Evolutionary conservation across 495 filamentous ascomycete species (phyloP).

Genomic region (Cudoniella acicularis): DNA sequence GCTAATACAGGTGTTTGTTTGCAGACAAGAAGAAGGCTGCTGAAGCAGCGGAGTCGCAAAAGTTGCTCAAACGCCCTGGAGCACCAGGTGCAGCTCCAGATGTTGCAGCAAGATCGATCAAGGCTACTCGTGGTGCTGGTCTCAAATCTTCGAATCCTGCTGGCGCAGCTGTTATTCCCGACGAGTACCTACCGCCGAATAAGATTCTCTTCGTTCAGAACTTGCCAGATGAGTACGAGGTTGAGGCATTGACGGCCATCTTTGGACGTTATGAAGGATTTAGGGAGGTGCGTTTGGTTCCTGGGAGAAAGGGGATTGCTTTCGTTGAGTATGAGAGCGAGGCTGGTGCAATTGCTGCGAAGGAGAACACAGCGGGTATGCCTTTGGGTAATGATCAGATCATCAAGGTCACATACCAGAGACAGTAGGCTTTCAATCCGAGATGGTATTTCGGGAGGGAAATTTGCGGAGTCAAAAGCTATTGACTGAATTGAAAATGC

Average conservation of each 20-base stretch:
- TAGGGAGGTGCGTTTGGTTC: constrained; percentile 85
- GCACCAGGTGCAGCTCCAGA: constrained; percentile 44
- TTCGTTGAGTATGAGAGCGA: constrained; percentile 96
- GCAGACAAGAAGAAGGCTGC: constrained; percentile 88
- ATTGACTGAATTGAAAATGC: constrained; percentile 5
- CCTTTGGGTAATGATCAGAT: constrained; percentile 61
- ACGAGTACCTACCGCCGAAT: constrained; percentile 97
- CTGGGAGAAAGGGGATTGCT: constrained; percentile 82
- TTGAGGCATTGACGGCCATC: constrained; percentile 71
- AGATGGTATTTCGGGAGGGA: background rate
- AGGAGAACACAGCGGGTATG: constrained; percentile 94
- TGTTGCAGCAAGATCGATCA: constrained; percentile 58
- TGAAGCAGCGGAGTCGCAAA: constrained; percentile 76
- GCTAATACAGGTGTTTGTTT: constrained; percentile 2
- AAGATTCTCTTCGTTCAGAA: constrained; percentile 96
- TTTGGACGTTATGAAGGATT: constrained; percentile 94
- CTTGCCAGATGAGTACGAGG: constrained; percentile 80
- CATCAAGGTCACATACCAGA: constrained; percentile 86
- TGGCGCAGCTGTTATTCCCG: constrained; percentile 76
- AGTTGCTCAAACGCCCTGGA: constrained; percentile 73
- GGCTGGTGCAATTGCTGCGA: constrained; percentile 85
- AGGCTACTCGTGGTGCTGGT: constrained; percentile 70
- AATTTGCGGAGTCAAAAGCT: background rate
- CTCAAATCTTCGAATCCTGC: constrained; percentile 74
- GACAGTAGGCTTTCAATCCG: constrained; percentile 53